Percentiles rank a stretch among this genome's conserved stretches.
phyloP scores from a whole-genome alignment of 73 alveolate genomes.

The Blepharisma stoltei region DNA sequence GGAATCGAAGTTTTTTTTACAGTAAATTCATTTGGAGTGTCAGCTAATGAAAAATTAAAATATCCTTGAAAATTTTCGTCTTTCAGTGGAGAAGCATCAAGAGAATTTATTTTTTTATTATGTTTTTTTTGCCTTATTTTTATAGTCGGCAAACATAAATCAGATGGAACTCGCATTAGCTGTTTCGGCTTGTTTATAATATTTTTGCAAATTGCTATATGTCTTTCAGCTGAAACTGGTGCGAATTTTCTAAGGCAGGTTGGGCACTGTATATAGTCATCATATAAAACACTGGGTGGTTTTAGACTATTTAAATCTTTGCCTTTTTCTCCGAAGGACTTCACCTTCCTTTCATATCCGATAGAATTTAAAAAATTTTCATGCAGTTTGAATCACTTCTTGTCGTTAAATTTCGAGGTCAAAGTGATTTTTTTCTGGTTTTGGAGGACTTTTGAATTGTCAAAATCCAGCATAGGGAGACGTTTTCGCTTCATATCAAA shows the following conservation, averaged over 20 bases:
- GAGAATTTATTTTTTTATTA: too few species aligned
- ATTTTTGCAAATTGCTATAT: slow-evolving; percentile 58
- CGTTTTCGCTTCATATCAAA: slow-evolving; percentile 14
- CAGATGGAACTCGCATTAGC: background rate
- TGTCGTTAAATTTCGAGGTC: background rate
- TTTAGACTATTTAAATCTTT: background rate
- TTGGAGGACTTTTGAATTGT: background rate
- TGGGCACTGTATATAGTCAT: slow-evolving; percentile 49
- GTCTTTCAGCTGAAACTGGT: slow-evolving; percentile 60
- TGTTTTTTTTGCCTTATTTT: too few species aligned
- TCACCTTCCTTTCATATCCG: slow-evolving; percentile 54
- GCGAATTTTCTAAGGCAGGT: slow-evolving; percentile 52
- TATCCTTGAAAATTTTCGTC: too few species aligned
- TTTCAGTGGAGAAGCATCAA: too few species aligned
- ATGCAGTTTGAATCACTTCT: slow-evolving; percentile 61
- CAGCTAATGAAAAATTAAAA: too few species aligned
- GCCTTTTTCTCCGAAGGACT: slow-evolving; percentile 62
- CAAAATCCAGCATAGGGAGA: slow-evolving; percentile 9
- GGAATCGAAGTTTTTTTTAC: too few species aligned
- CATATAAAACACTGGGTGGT: slow-evolving; percentile 35
- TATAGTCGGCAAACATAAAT: too few species aligned
- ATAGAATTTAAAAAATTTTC: slow-evolving; percentile 52
- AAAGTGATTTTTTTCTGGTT: background rate
- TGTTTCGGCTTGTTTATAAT: slow-evolving; percentile 58
- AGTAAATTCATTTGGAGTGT: too few species aligned